Evolutionary conservation across 2,329 filamentous ascomycete species (phyloP), one percentile per base, ranked within the genome.

Genomic region (Penicillium sp.): DNA sequence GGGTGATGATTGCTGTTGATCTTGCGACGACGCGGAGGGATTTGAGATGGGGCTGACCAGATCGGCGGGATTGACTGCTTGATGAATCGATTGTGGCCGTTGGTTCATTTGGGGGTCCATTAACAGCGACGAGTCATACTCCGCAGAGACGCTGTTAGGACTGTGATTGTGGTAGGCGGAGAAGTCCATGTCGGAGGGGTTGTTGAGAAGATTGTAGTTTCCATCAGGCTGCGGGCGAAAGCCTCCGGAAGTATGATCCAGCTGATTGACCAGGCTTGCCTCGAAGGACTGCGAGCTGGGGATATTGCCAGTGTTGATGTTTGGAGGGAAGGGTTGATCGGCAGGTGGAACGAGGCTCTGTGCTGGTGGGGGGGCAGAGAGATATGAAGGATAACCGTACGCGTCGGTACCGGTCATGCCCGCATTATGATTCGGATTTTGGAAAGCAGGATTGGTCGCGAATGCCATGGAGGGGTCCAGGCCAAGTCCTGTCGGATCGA

Each of bases 1-100:
- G 22, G 78, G 79, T 33, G 83, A 84, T 21, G 81, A 79, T 60
- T 80, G 79, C 68, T 86, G 76, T 48, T 64, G 66, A 19, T 81
- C 79, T 43, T 83, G 82, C 47, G 81, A 78, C 48, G 86, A 77
- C 84, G 81, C 81, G 22, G 84, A 81, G 67, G 71, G 79, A 74
- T 76, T 83, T 64, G 73, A 77, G 50, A 79, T 74, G 53, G 76
- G 76, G 60, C 76, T 78, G 60, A 75, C 73, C 42, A 81, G 65
- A 56, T 81, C 78, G 35, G 76, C 78, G 5, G 78, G 78, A 55
- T 80, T 80, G 58, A 81, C 70, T 9, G 72, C 73, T 55, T 76
- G 77, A 56, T 74, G 76, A 48, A 77, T 67, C 19, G 68, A 63
- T 60, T 71, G 70, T 21, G 68, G 65, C 52, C 69, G 67, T 48